A percentile compares a stretch with the other conserved stretches of the same genome.
Conservation (phyloP, 2,329 filamentous ascomycete genomes). For the Paecilomyces formosus region DNA sequence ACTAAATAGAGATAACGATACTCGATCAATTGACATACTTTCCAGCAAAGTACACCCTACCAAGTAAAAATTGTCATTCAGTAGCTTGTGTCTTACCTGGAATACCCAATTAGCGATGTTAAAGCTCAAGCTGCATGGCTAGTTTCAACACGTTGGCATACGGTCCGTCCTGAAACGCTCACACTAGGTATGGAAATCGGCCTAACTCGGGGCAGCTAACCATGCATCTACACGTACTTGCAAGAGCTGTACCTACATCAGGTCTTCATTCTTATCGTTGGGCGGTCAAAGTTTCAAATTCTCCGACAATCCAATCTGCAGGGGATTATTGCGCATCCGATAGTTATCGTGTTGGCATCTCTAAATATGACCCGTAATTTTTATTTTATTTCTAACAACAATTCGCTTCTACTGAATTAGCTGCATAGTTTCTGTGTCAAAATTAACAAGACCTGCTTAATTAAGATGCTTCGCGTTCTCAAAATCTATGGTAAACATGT, state of each 20-base stretch:
- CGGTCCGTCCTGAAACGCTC: neutral
- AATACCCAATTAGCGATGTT: neutral
- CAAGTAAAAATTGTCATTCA: no score
- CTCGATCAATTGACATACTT: neutral
- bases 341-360: no score
- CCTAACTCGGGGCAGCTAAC: neutral
- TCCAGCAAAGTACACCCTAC: neutral
- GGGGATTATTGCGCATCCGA: no score
- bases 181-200: neutral
- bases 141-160: neutral
- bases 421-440: no score
- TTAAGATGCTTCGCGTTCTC: neutral
- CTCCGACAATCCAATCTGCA: no score
- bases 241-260: neutral
- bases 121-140: neutral
- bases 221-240: neutral
- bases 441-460: no score
- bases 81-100: neutral
- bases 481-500: neutral
- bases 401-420: no score
- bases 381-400: no score
- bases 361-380: no score
- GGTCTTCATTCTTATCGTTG: neutral
- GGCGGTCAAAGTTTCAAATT: neutral
- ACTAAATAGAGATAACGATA: neutral